These are phyloP conservation scores for Pseudoneurospora amorphoporcata DNA, from an alignment of 495 filamentous ascomycete species.

Conservation along the genomic window DNA sequence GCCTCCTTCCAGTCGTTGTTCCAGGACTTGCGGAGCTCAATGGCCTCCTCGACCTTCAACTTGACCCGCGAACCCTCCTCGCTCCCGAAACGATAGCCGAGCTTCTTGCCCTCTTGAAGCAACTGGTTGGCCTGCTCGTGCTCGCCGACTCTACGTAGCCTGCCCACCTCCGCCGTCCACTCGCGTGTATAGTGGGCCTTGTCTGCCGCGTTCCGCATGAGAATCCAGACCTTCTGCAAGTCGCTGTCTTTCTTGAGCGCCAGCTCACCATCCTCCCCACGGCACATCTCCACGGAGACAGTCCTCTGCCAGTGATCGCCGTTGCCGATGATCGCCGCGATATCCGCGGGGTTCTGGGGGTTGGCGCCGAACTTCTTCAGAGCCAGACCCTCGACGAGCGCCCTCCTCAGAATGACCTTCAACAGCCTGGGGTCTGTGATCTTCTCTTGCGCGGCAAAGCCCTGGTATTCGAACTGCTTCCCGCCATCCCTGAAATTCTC, in stretches of 20 bases:
- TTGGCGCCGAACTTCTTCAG: constrained; percentile 31
- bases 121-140: constrained; percentile 1
- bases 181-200: neutral
- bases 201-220: constrained; percentile 1
- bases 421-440: constrained; percentile 30
- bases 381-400: constrained; percentile 50
- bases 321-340: neutral
- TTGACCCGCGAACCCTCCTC: neutral
- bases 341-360: constrained; percentile 14
- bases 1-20: constrained; percentile 42
- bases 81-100: neutral
- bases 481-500: constrained; percentile 30
- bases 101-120: neutral
- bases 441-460: constrained; percentile 29
- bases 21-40: constrained; percentile 25
- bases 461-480: constrained; percentile 17
- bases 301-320: constrained; percentile 3
- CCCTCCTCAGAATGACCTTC: constrained; percentile 41
- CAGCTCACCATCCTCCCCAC: constrained; percentile 14
- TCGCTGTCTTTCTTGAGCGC: constrained; percentile 9
- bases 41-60: constrained; percentile 17
- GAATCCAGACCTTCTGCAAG: neutral
- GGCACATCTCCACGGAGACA: constrained; percentile 5
- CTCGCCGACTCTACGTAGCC: neutral
- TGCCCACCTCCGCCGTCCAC: neutral